phyloP scores from a whole-genome alignment of 139 green algal species.

The Diplosphaera chodatii region DNA sequence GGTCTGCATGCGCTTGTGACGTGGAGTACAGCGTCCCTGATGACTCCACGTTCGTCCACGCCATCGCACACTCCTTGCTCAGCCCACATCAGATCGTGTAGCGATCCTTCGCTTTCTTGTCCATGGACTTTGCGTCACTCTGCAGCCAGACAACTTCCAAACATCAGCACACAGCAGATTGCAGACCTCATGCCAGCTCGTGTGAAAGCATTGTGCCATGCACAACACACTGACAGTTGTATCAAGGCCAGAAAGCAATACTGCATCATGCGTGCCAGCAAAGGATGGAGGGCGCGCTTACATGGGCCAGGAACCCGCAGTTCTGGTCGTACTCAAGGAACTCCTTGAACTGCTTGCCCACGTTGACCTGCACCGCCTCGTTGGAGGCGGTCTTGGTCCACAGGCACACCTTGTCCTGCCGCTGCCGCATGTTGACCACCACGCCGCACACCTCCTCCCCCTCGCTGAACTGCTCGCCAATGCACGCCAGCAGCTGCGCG shows the following conservation, averaged over 20 bases:
- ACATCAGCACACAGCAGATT: too few species aligned
- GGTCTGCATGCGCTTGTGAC: too few species aligned
- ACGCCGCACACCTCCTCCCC: constrained; percentile 93
- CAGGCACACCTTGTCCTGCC: constrained; percentile 83
- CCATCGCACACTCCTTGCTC: too few species aligned
- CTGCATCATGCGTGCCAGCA: too few species aligned
- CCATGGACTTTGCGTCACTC: not conserved
- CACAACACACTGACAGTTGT: too few species aligned
- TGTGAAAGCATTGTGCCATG: too few species aligned
- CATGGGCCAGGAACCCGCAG: constrained; percentile 87
- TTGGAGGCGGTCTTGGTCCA: constrained; percentile 93
- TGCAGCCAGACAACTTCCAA: not conserved
- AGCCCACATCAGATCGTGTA: not conserved
- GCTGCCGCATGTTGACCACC: constrained; percentile 84
- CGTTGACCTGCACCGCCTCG: constrained; percentile 69
- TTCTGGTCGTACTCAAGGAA: constrained; percentile 69
- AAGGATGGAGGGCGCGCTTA: constrained; percentile 21
- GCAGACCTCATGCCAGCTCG: too few species aligned
- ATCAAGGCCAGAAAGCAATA: not conserved
- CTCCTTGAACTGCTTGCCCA: constrained; percentile 91
- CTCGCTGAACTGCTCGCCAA: constrained; percentile 97
- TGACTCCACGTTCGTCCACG: too few species aligned
- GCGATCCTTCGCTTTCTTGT: not conserved
- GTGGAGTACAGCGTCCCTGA: too few species aligned
- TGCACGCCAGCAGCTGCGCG: constrained; percentile 89